These are phyloP conservation scores for Rhizopogon vulgaris DNA, from an alignment of 768 basidiomycete species.

Conservation along the genomic window DNA sequence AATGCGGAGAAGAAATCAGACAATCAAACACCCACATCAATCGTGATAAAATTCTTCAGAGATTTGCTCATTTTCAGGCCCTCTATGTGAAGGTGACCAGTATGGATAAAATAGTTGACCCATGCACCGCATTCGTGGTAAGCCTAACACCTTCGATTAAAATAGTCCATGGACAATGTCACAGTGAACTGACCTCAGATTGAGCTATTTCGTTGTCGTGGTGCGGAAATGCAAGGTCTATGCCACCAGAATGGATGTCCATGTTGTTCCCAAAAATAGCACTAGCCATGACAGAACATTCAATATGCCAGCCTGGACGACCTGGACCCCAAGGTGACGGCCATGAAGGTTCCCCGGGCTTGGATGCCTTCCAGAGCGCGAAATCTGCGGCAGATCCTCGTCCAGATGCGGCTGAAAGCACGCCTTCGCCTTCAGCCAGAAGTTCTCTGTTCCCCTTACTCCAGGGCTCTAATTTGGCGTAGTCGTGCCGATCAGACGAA, in stretches of 20 bases:
- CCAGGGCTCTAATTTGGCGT: constrained; percentile 95
- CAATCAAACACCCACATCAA: constrained; percentile 54
- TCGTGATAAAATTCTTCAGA: constrained; percentile 97
- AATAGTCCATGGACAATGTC: background rate
- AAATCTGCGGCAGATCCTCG: constrained; percentile 88
- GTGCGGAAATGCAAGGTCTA: constrained; percentile 97
- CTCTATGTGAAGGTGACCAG: constrained; percentile 96
- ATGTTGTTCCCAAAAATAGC: constrained; percentile 84
- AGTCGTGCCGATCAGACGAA: constrained; percentile 66
- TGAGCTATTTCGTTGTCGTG: constrained; percentile 99
- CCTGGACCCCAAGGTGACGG: constrained; percentile 92
- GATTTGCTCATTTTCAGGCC: constrained; percentile 99
- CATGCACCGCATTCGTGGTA: constrained; percentile 88
- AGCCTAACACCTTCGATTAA: constrained; percentile 48
- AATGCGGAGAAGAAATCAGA: background rate
- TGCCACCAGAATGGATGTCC: constrained; percentile 97
- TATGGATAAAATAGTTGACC: constrained; percentile 99
- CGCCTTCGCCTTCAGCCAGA: constrained; percentile 89
- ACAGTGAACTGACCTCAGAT: constrained; percentile 61
- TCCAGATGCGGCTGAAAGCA: constrained; percentile 49
- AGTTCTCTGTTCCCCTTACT: constrained; percentile 90
- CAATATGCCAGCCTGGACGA: constrained; percentile 99
- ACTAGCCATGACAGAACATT: constrained; percentile 97
- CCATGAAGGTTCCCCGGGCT: constrained; percentile 96
- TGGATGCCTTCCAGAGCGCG: constrained; percentile 96